A percentile compares a stretch with the other conserved stretches of the same genome.
phyloP scores from a whole-genome alignment of 768 basidiomycete genomes.

The Cytidiella melzeri region DNA sequence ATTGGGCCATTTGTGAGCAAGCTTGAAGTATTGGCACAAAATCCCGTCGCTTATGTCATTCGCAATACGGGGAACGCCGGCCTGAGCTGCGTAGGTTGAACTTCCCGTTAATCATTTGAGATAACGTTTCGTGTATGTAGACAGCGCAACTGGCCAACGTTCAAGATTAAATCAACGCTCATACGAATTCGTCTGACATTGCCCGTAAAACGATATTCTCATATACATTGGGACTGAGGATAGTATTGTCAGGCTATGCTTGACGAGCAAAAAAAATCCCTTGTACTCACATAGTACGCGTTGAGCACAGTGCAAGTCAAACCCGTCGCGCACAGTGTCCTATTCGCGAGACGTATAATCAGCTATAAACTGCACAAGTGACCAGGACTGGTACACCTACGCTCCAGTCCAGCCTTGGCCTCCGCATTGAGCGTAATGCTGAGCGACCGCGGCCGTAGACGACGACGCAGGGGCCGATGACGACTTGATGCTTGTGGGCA shows the following conservation, averaged over 20 bases:
- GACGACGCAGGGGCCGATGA: background rate
- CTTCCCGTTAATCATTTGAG: too few relatives aligned
- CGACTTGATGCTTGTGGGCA: background rate
- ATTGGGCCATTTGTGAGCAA: too few relatives aligned
- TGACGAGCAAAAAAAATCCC: too few relatives aligned
- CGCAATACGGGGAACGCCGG: too few relatives aligned
- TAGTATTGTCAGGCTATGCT: background rate
- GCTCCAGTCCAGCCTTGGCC: conserved; percentile 3
- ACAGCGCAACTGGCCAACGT: too few relatives aligned
- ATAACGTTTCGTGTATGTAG: too few relatives aligned
- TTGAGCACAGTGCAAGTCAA: conserved; percentile 9
- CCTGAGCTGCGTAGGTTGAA: too few relatives aligned
- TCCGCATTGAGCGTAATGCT: conserved; percentile 4
- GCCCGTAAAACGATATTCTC: background rate
- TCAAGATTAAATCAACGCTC: too few relatives aligned
- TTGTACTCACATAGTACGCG: conserved; percentile 7
- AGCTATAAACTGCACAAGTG: background rate
- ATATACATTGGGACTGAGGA: conserved; percentile 10
- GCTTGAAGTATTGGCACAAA: too few relatives aligned
- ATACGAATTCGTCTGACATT: too few relatives aligned
- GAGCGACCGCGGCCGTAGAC: conserved; percentile 8
- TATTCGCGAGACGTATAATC: background rate
- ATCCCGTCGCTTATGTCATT: too few relatives aligned
- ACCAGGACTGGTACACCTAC: background rate
- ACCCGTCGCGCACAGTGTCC: conserved; percentile 4